Base-by-base conservation (phyloP, 2,329 filamentous ascomycete species). In the Colletotrichum cereale region DNA sequence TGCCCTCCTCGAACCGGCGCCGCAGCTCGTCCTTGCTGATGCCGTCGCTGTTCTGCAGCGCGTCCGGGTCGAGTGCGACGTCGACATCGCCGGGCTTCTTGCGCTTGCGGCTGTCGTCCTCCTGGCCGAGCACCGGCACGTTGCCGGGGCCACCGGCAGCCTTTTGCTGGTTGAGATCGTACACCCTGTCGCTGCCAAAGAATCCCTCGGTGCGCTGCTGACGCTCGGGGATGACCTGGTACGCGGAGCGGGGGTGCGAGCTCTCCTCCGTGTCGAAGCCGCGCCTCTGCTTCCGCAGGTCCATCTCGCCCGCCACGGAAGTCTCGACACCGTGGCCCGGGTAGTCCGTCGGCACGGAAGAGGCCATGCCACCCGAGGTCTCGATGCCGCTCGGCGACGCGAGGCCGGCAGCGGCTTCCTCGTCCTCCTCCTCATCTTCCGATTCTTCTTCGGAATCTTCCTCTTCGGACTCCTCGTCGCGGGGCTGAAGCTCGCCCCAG, bases 21-120 rank as follows among this genome's bases (percentile, higher is more conserved):
- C 88, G 89, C 77, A 99, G 81, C 76, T 95, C 93, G 34, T 97
- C 95, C 81, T 96, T 97, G 82, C 89, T 92, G 77, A 98, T 87
- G 55, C 92, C 93, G 75, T 94, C 94, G 72, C 91, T 88, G 50
- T 89, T 87, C 74, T 90, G 90, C 72, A 99, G 82, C 47, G 92
- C 88, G 79, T 98, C 96, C 6, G 94, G 90, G 77, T 98, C 95
- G 74, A 99, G 90, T 31, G 95, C 94, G 36, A 98, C 92, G 76
- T 99, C 96, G 31, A 99, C 89, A 80, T 99, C 96, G 50, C 96
- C 96, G 5, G 93, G 95, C 88, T 98, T 97, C 90, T 98, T 99
- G 77, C 94, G 89, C 84, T 97, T 96, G 77, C 93, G 86, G 31
- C 82, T 87, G 67, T 95, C 90, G 70, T 95, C 93, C 31, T 97